phyloP scores from a whole-genome alignment of 176 grass and related monocot species.

The Oryza australiensis region DNA sequence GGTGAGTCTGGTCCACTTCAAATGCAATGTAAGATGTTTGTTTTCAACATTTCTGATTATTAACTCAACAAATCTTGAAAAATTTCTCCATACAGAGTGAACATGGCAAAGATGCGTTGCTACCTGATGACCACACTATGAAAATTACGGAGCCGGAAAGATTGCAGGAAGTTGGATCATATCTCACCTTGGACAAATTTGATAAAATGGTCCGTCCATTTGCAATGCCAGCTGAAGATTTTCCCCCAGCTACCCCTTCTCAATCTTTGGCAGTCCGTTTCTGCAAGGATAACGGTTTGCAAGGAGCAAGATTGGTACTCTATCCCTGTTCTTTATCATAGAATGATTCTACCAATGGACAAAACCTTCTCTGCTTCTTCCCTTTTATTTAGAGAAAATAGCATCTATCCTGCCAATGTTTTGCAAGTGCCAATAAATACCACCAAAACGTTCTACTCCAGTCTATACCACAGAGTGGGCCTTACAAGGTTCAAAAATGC shows the following conservation, averaged over 20 bases:
- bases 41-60: slow-evolving; percentile 7
- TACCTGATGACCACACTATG: slow-evolving; percentile 87
- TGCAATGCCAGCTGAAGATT: slow-evolving; percentile 97
- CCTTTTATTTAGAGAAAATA: not conserved
- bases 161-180: slow-evolving; percentile 72
- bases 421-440: not conserved
- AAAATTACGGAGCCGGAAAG: slow-evolving; percentile 86
- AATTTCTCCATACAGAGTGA: slow-evolving; percentile 48
- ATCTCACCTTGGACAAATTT: slow-evolving; percentile 87
- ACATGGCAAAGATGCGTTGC: slow-evolving; percentile 44
- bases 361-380: slow-evolving; percentile 23
- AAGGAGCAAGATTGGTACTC: slow-evolving; percentile 64
- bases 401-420: not conserved
- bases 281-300: slow-evolving; percentile 46
- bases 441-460: not conserved
- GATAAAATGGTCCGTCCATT: slow-evolving; percentile 90
- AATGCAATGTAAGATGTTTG: not conserved
- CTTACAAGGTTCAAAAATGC: not conserved
- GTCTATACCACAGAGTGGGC: not conserved
- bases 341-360: slow-evolving; percentile 22
- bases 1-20: slow-evolving; percentile 51
- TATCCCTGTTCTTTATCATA: slow-evolving; percentile 48
- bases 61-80: slow-evolving; percentile 21
- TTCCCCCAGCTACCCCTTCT: slow-evolving; percentile 58
- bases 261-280: slow-evolving; percentile 76